phyloP scores from a whole-genome alignment of 352 stramenopile species.

The Globisporangium heterothallicum region DNA sequence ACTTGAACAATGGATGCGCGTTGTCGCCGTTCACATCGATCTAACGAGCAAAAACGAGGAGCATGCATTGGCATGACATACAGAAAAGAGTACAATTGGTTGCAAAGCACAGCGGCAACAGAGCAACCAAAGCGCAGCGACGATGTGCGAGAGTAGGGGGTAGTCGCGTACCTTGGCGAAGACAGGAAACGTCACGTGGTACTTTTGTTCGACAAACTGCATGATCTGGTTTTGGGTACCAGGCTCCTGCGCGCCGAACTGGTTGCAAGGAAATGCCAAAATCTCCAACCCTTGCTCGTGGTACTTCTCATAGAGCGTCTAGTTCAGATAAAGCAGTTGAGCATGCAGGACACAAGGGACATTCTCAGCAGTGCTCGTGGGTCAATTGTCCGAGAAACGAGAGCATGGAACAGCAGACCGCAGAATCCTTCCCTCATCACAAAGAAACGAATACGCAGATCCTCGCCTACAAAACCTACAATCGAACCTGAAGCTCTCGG shows the following conservation, averaged over 20 bases:
- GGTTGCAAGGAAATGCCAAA: constrained; percentile 94
- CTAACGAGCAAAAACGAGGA: constrained; percentile 23
- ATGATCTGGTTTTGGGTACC: constrained; percentile 62
- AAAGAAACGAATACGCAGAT: background rate
- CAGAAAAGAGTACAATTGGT: no score
- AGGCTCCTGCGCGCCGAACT: constrained; percentile 92
- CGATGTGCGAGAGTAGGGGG: no score
- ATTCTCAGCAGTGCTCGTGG: no score
- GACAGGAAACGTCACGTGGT: constrained; percentile 78
- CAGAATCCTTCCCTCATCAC: background rate
- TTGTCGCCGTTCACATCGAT: constrained; percentile 92
- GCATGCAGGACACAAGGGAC: background rate
- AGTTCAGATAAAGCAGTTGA: background rate
- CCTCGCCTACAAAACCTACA: background rate
- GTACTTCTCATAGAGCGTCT: constrained; percentile 77
- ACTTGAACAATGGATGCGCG: constrained; percentile 87
- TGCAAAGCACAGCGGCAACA: no score
- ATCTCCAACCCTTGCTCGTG: constrained; percentile 75
- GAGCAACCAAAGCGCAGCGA: no score
- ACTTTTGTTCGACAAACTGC: constrained; percentile 66
- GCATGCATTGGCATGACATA: background rate
- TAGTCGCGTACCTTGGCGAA: constrained; percentile 90
- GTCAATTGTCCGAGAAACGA: no score
- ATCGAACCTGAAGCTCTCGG: constrained; percentile 50
- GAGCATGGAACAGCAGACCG: no score